phyloP scores from a whole-genome alignment of 129 eudicot species.

The Heracleum sosnowskyi region DNA sequence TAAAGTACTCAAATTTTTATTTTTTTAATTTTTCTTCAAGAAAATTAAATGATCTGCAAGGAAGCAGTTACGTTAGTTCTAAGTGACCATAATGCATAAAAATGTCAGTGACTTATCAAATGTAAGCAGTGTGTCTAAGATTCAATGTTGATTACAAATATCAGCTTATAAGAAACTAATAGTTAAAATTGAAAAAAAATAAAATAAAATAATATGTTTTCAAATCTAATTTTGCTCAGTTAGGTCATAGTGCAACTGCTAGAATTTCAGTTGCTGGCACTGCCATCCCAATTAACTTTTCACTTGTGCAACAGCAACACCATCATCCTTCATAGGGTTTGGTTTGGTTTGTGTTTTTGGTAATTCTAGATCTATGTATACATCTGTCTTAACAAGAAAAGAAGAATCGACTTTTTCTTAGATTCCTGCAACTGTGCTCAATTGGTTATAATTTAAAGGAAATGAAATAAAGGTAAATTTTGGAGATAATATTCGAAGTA shows the following conservation, averaged over 20 bases:
- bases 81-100: background rate
- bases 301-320: background rate
- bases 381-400: background rate
- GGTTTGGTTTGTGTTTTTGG: background rate
- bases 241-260: background rate
- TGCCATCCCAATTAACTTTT: background rate
- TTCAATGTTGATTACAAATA: background rate
- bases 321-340: background rate
- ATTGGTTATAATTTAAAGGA: background rate
- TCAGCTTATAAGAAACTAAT: background rate
- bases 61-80: background rate
- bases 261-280: background rate
- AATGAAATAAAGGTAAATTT: background rate
- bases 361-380: background rate
- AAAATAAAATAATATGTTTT: background rate
- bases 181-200: background rate
- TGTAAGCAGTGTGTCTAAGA: too few species aligned
- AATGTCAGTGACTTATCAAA: background rate
- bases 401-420: background rate
- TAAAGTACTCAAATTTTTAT: conserved; percentile 18
- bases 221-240: background rate
- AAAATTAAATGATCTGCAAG: background rate
- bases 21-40: background rate
- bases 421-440: too few species aligned
- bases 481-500: background rate